A percentile compares a stretch with the other conserved stretches of the same genome.
phyloP scores from a whole-genome alignment of 129 eudicot species.

The Flaveria ramosissima region DNA sequence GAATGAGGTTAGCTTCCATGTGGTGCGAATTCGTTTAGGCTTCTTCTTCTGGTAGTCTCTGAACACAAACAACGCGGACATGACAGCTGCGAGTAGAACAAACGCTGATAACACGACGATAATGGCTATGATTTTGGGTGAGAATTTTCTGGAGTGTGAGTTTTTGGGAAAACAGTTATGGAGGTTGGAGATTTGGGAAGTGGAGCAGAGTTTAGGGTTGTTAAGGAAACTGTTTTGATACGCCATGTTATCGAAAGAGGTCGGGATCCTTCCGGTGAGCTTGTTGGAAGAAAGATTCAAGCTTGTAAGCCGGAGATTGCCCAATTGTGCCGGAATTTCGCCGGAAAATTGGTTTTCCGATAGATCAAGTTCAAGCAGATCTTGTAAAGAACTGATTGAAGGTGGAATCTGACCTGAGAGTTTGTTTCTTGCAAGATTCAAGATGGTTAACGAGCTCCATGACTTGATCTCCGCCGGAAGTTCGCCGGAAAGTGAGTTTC shows the following conservation, averaged over 20 bases:
- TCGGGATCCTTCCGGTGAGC: constrained; percentile 65
- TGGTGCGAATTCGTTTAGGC: constrained; percentile 42
- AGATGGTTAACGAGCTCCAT: constrained; percentile 60
- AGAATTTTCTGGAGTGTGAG: constrained; percentile 36
- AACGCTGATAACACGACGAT: constrained; percentile 49
- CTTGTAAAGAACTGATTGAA: constrained; percentile 53
- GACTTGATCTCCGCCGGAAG: constrained; percentile 61
- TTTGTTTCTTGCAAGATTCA: constrained; percentile 68
- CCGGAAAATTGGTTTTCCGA: constrained; percentile 74
- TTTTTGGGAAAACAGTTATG: constrained; percentile 41
- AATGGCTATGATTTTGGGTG: constrained; percentile 54
- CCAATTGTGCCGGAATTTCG: constrained; percentile 65
- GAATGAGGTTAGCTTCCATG: constrained; percentile 73
- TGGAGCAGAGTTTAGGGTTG: constrained; percentile 67
- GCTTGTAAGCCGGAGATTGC: constrained; percentile 51
- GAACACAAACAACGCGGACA: constrained; percentile 41
- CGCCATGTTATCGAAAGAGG: constrained; percentile 61
- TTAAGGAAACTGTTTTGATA: constrained; percentile 71
- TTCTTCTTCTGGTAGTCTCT: constrained; percentile 53
- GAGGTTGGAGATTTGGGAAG: constrained; percentile 43
- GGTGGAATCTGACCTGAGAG: constrained; percentile 76
- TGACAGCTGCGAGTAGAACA: constrained; percentile 41
- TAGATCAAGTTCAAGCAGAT: constrained; percentile 74
- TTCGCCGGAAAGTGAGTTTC: constrained; percentile 72
- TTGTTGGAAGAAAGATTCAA: constrained; percentile 76